These are phyloP conservation scores for Sordaria brevicollis DNA, from an alignment of 495 filamentous ascomycete genomes.

Conservation along the genomic window DNA sequence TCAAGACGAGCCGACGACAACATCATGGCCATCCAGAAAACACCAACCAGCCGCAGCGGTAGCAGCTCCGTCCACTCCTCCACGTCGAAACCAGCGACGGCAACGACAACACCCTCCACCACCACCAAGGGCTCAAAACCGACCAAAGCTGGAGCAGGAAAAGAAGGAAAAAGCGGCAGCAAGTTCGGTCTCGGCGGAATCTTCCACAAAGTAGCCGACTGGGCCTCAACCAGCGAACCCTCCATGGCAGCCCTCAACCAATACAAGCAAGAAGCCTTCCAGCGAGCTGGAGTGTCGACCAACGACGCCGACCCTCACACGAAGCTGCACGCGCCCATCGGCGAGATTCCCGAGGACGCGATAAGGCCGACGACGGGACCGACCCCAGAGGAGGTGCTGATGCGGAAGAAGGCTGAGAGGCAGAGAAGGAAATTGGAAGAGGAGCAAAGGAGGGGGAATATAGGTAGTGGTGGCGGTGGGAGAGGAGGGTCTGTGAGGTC, in stretches of 20 bases:
- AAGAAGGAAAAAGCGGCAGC: not conserved
- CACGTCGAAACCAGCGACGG: too few species aligned
- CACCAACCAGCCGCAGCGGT: not conserved
- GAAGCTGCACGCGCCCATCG: conserved; percentile 27
- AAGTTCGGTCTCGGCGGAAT: conserved; percentile 3
- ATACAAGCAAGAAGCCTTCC: conserved; percentile 27
- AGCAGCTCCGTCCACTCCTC: not conserved
- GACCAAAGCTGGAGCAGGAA: not conserved
- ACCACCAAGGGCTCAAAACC: not conserved
- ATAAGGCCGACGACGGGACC: conserved; percentile 20
- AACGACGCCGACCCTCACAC: conserved; percentile 17
- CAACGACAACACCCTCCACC: not conserved
- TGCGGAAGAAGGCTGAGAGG: conserved; percentile 13
- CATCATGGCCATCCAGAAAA: not conserved
- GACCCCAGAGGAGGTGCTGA: conserved; percentile 24
- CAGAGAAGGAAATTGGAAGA: conserved; percentile 2
- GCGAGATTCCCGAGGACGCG: conserved; percentile 24
- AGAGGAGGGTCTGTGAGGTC: not conserved
- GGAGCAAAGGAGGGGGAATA: not conserved
- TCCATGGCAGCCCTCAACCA: conserved; percentile 28
- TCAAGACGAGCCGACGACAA: not conserved
- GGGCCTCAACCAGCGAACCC: conserved; percentile 31
- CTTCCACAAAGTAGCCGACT: conserved; percentile 25
- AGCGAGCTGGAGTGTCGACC: conserved; percentile 21
- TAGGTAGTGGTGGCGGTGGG: not conserved